These are phyloP conservation scores for Oenanthe javanica DNA, from an alignment of 140 eudicot genomes.

Conservation along the genomic window DNA sequence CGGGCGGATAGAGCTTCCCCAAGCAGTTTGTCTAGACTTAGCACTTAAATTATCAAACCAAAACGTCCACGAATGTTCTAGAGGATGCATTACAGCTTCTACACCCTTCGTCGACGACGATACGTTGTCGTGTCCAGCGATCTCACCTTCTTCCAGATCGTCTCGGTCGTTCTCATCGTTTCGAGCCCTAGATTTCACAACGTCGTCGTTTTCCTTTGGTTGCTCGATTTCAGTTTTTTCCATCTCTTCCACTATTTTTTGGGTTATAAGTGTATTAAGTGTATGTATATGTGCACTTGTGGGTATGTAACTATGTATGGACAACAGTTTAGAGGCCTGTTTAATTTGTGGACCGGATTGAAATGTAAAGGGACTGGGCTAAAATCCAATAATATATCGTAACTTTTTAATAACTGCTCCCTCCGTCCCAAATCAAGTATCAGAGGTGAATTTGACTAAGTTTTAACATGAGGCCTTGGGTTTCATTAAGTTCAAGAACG, in stretches of 20 bases:
- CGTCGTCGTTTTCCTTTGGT: slow-evolving; percentile 10
- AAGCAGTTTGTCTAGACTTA: slow-evolving; percentile 58
- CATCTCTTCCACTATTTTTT: slow-evolving; percentile 35
- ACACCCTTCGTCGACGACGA: slow-evolving; percentile 16
- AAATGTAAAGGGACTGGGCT: not conserved
- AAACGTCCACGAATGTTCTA: slow-evolving; percentile 85
- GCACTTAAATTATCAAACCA: slow-evolving; percentile 82
- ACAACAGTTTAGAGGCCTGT: not conserved
- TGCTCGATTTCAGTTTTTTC: slow-evolving; percentile 21
- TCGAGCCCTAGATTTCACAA: not conserved
- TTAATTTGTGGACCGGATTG: not conserved
- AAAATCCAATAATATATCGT: too few relatives aligned
- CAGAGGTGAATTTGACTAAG: too few relatives aligned
- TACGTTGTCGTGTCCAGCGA: slow-evolving; percentile 22
- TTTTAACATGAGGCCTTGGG: slow-evolving; percentile 6
- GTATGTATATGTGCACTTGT: not conserved
- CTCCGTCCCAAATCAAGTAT: too few relatives aligned
- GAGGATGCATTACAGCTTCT: slow-evolving; percentile 31
- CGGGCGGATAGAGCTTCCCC: slow-evolving; percentile 84
- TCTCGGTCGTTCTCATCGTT: slow-evolving; percentile 26
- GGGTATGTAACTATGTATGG: not conserved
- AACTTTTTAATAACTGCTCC: too few relatives aligned
- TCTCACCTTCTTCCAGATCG: slow-evolving; percentile 45
- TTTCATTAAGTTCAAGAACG: slow-evolving; percentile 21
- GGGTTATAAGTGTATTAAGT: not conserved